Percentiles rank a stretch among this genome's conserved stretches.
Evolutionary conservation across 139 green algal species (phyloP).

Genomic region (Chlorella sp.): DNA sequence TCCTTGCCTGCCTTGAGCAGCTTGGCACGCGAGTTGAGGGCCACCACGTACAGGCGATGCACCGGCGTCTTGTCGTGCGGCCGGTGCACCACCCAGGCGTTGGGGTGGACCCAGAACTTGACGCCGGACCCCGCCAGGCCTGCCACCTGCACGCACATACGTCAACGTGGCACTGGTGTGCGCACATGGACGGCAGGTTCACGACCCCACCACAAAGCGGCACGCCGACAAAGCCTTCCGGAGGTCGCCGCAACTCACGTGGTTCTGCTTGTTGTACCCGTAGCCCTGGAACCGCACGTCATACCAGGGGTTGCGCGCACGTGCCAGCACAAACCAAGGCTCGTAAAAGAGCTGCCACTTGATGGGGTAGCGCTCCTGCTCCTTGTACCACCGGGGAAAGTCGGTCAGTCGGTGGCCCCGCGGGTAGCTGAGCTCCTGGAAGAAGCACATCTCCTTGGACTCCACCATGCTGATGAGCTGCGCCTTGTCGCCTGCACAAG

Average conservation of each 20-base stretch:
- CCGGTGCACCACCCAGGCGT: conserved; percentile 26
- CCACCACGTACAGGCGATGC: neutral
- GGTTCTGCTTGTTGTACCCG: conserved; percentile 44
- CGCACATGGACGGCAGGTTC: too few species aligned
- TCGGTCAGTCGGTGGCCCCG: conserved; percentile 19
- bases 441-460: conserved; percentile 5
- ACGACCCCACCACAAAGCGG: neutral
- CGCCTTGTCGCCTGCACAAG: conserved; percentile 14
- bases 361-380: conserved; percentile 1
- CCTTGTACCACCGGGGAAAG: conserved; percentile 12
- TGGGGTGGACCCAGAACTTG: conserved; percentile 16
- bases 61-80: conserved; percentile 10
- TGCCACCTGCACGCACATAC: neutral
- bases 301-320: conserved; percentile 24
- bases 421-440: conserved; percentile 9
- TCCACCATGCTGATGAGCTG: neutral
- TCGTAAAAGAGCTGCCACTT: conserved; percentile 27
- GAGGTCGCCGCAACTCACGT: conserved; percentile 7
- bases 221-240: neutral
- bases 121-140: neutral
- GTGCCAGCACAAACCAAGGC: conserved; percentile 40
- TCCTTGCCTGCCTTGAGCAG: neutral
- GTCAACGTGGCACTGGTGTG: neutral
- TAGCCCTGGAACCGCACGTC: conserved; percentile 41
- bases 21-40: neutral